Conservation (phyloP, 2,329 filamentous ascomycete genomes). For the Stromatinia cepivora region DNA sequence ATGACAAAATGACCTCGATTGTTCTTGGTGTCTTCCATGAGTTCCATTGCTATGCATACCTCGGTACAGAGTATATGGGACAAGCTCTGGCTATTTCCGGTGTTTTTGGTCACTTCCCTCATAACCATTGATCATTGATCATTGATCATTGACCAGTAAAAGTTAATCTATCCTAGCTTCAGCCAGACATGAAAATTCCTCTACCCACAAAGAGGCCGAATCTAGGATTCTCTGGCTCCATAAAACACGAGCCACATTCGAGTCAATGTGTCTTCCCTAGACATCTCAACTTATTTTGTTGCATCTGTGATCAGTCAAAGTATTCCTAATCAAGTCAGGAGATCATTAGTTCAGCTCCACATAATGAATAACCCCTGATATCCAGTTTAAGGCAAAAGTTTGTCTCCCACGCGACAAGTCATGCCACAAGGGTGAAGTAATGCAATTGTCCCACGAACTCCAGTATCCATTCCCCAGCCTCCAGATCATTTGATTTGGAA, state of each 20-base stretch:
- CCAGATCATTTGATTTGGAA: conserved; percentile 5
- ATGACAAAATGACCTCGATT: background rate
- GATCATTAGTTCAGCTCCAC: background rate
- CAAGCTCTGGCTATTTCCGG: background rate
- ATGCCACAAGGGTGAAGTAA: background rate
- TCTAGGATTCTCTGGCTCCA: conserved; percentile 5
- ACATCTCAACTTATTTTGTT: background rate
- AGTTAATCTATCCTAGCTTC: conserved; percentile 6
- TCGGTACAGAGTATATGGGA: background rate
- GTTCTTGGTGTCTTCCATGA: conserved; percentile 12
- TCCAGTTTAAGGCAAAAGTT: background rate
- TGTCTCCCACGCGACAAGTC: background rate
- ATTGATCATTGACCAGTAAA: too few relatives aligned
- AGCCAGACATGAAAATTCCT: background rate
- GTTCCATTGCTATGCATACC: conserved; percentile 1
- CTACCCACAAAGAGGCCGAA: conserved; percentile 21
- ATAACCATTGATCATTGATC: background rate
- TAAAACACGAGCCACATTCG: conserved; percentile 7
- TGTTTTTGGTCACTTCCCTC: background rate
- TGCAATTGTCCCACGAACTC: background rate
- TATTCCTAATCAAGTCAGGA: background rate
- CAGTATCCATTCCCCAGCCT: conserved; percentile 10
- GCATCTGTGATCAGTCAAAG: background rate
- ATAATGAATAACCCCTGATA: background rate
- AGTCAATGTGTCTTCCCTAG: background rate